Base-by-base conservation (phyloP, 2,329 filamentous ascomycete genomes). In the Hypoxylon rubiginosum region DNA sequence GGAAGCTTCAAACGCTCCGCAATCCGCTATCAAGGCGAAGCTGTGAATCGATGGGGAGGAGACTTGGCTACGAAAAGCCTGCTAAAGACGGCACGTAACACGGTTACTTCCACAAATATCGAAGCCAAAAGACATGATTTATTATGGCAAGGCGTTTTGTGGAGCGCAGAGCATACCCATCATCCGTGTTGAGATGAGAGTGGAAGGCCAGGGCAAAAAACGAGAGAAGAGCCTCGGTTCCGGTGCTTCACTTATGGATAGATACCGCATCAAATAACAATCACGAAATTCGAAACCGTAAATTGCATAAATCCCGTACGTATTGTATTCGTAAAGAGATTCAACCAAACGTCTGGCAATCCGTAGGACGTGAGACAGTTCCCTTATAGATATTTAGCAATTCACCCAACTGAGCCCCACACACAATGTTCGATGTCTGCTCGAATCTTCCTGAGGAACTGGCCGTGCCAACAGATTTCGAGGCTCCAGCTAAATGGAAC, bases 1-100 rank as follows among this genome's bases (percentile, higher is more conserved):
- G 69, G 95, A 97, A 75, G 96, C 96, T 1, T 97, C 91, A 65
- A 92, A 91, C 41, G 78, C 83, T 1, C 81, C 82, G 54, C 72
- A 73, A 67, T 45, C 72, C 13, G 50, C 65, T 36, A 48, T 75
- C 56, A 77, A 78, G 68, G 73, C 79, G 11, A 81, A 77, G 67
- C 72, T 81, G 66, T 73, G 73, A 62, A 30, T 17, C 13, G 5
- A 2, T 39, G 30, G 19, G 28, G 43, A 32, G 15, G 8, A 43
- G 5, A 30, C 52, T 52, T 57, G 17, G 56, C 54, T 39, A 50
- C 50, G 62, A 56, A 61, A 19, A 57, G n/a, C 24, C 39, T 49
- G 55, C 30, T 7, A 19, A 13, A 34, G 39, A 17, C 3, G 26
- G 30, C 49, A 52, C 24, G 46, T 45, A n/a, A 24, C 15, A 60